A percentile compares a stretch with the other conserved stretches of the same genome.
phyloP scores from a whole-genome alignment of 2,329 filamentous ascomycete genomes.

The Phaeomoniella chlamydospora region DNA sequence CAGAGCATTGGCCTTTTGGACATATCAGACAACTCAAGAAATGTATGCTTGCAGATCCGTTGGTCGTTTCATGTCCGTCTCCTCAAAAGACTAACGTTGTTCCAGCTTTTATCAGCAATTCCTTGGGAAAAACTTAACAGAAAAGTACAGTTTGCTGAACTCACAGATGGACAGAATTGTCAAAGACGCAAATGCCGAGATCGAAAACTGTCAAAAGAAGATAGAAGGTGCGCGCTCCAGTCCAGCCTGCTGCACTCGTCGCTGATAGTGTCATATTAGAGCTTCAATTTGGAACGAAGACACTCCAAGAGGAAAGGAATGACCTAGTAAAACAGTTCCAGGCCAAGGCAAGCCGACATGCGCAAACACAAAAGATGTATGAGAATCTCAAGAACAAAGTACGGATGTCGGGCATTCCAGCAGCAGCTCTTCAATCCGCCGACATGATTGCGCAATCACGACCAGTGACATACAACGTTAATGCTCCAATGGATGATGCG shows the following conservation, averaged over 20 bases:
- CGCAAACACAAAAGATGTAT: conserved; percentile 51
- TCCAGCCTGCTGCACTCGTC: conserved; percentile 14
- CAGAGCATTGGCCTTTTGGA: conserved; percentile 69
- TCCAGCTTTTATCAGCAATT: conserved; percentile 62
- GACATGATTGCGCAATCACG: conserved; percentile 28
- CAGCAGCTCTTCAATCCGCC: conserved; percentile 38
- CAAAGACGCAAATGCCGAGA: conserved; percentile 60
- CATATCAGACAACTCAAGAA: conserved; percentile 72
- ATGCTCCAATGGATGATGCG: conserved; percentile 8
- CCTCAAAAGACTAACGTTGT: conserved; percentile 4
- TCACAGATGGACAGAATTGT: conserved; percentile 58
- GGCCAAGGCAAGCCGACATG: conserved; percentile 56
- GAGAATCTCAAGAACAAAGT: conserved; percentile 40
- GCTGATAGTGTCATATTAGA: conserved; percentile 18
- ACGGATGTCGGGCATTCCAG: conserved; percentile 37
- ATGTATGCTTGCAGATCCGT: conserved; percentile 41
- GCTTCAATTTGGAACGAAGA: conserved; percentile 47
- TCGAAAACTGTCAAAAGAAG: conserved; percentile 50
- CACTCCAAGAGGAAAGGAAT: conserved; percentile 54
- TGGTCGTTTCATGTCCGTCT: conserved; percentile 3
- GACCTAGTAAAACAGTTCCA: conserved; percentile 52
- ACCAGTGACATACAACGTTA: conserved; percentile 8
- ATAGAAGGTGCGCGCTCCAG: conserved; percentile 35
- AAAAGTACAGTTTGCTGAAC: conserved; percentile 54
- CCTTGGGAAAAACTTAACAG: conserved; percentile 53